Conservation (phyloP, 2,329 filamentous ascomycete genomes). For the Aspergillus tubingensis region DNA sequence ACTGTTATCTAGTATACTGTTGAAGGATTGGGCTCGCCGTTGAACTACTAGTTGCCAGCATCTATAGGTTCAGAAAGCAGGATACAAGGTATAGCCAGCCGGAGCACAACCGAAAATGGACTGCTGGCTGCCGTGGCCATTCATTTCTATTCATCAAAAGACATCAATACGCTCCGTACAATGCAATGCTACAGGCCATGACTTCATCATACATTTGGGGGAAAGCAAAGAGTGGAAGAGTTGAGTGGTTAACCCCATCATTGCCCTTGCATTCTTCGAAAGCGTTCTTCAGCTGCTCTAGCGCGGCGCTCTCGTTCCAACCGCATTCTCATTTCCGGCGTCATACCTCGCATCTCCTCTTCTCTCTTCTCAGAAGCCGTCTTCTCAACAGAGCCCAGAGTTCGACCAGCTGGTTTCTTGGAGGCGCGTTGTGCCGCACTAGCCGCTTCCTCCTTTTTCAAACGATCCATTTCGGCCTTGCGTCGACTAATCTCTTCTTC, state of each 20-base stretch:
- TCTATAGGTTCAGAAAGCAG: too few relatives aligned
- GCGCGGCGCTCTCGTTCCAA: slow-evolving; percentile 88
- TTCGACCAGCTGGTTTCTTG: slow-evolving; percentile 55
- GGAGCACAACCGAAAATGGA: too few relatives aligned
- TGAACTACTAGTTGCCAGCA: too few relatives aligned
- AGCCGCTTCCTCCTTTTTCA: slow-evolving; percentile 64
- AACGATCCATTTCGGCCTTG: slow-evolving; percentile 70
- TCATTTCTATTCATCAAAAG: neutral
- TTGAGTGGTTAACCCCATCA: slow-evolving; percentile 7
- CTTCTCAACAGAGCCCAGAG: slow-evolving; percentile 65
- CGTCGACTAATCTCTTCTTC: slow-evolving; percentile 70
- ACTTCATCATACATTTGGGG: neutral
- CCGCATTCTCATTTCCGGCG: slow-evolving; percentile 79
- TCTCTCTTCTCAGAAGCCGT: slow-evolving; percentile 78
- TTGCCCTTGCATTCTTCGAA: slow-evolving; percentile 64
- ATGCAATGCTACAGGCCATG: neutral
- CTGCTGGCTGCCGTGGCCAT: neutral
- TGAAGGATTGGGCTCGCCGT: too few relatives aligned
- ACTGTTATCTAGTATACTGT: too few relatives aligned
- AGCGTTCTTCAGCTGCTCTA: slow-evolving; percentile 84
- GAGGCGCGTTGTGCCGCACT: slow-evolving; percentile 45
- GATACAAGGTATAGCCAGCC: too few relatives aligned
- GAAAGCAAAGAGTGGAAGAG: neutral
- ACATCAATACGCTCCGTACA: neutral
- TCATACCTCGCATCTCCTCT: slow-evolving; percentile 81